phyloP scores from a whole-genome alignment of 192 early-diverging fungal species.

The Backusella tarrabulga region DNA sequence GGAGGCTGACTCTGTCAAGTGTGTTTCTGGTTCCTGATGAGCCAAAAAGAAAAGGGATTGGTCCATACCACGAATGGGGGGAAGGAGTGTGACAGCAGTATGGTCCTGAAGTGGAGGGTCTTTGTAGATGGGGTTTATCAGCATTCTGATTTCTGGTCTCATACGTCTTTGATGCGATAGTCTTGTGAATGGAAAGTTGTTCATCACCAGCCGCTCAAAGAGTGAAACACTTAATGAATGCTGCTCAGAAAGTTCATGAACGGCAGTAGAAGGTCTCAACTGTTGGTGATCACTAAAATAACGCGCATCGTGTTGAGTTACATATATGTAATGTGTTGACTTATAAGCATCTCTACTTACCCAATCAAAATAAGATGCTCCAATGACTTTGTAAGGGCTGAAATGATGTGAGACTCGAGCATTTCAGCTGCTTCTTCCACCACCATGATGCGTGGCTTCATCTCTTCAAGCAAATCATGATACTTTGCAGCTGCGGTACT shows the following conservation, averaged over 20 bases:
- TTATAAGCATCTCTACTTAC: conserved; percentile 21
- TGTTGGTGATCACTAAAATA: conserved; percentile 52
- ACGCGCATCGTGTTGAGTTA: not conserved
- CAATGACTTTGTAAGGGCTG: conserved; percentile 43
- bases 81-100: conserved; percentile 31
- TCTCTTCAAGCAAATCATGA: conserved; percentile 44
- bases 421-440: conserved; percentile 59
- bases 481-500: conserved; percentile 62
- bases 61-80: conserved; percentile 43
- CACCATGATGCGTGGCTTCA: conserved; percentile 51
- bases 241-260: conserved; percentile 40
- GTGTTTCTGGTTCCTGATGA: conserved; percentile 44
- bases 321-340: not conserved
- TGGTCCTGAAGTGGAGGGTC: conserved; percentile 47
- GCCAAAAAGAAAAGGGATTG: conserved; percentile 52
- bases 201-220: conserved; percentile 51
- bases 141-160: conserved; percentile 50
- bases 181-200: conserved; percentile 40
- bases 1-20: conserved; percentile 43
- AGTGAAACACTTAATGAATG: conserved; percentile 48
- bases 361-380: conserved; percentile 58
- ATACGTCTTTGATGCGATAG: conserved; percentile 55
- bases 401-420: conserved; percentile 52
- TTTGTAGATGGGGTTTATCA: conserved; percentile 50
- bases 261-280: conserved; percentile 51